phyloP scores from a whole-genome alignment of 2,329 filamentous ascomycete genomes.

The Alternaria brassicicola region DNA sequence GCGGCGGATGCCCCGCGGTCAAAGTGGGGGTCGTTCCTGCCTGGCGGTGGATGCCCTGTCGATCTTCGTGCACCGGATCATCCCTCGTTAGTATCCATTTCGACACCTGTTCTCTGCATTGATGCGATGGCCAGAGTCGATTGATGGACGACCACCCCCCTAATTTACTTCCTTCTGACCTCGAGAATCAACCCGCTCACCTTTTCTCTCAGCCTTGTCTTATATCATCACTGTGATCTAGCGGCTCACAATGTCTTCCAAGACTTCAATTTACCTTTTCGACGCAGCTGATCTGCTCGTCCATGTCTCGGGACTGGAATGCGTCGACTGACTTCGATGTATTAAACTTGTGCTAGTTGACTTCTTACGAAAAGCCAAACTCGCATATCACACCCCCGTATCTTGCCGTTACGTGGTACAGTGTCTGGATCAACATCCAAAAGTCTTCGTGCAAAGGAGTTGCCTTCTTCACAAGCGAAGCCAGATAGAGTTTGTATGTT shows the following conservation, averaged over 20 bases:
- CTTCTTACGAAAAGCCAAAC: no score
- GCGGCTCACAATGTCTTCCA: neutral
- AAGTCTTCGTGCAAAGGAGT: no score
- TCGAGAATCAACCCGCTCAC: constrained; percentile 13
- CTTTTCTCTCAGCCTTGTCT: constrained; percentile 10
- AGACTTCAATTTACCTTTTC: fast-evolving
- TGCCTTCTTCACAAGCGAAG: no score
- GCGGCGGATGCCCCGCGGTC: constrained; percentile 24
- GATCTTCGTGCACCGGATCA: neutral
- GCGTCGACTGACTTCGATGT: neutral
- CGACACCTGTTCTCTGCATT: neutral
- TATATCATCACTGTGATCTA: neutral
- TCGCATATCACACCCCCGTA: no score
- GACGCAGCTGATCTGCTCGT: no score
- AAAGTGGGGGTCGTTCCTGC: constrained; percentile 14
- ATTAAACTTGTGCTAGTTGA: no score
- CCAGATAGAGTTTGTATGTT: no score
- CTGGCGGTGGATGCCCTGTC: neutral
- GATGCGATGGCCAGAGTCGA: neutral
- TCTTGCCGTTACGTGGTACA: no score
- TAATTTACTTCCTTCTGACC: neutral
- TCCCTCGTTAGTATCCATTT: neutral
- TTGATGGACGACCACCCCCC: neutral
- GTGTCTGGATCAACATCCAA: no score
- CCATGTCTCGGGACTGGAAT: neutral